Evolutionary conservation across 78 protist genomes (phyloP), one percentile per base, ranked within the genome.

Genomic region (Thecamonas trahens): DNA sequence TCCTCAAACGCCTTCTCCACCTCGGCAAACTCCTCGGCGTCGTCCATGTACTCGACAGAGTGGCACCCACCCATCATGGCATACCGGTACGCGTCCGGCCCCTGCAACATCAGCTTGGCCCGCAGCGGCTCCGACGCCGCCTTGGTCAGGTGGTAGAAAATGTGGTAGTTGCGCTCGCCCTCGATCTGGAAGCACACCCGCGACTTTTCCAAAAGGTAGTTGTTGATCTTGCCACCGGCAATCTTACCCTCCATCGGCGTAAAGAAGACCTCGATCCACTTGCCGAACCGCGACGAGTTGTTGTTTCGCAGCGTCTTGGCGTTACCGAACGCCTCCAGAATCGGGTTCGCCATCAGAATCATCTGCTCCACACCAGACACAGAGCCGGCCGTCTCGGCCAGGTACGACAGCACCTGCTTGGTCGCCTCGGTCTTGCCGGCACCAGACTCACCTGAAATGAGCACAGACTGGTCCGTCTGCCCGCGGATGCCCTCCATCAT

Each of bases 281-380:
- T 53, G 29, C 6, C 6, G 58, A 6, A 17, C 58, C 13, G 6
- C 35, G 35, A 9, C 65, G 40, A 83, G 75, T 91, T 91, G 75
- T 88, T 67, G 83, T 91, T 91, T 66, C 83, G 72, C 14, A 75
- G 42, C 17, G 96, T 91, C 55, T 70, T 76, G 24, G 95, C 91
- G 57, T 91, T 91, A 1, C 96, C 96, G 24, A 91, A 80, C 17
- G 90, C 83, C 61, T 91, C 96, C 28, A 91, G 66, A 29, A 91
- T 26, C 3, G 90, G 85, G 61, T 83, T 77, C 9, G 84, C 32
- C 72, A 80, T 57, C 57, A 86, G 58, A 40, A 90, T 54, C 32
- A 52, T 67, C 72, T 77, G 67, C 40, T 70, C 81, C 18, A 58
- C n/a, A n/a, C n/a, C n/a, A n/a, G 55, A 24, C 22, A 22, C 22